Evolutionary conservation across 2,329 filamentous ascomycete species (phyloP).

Genomic region (Juglanconis sp.): DNA sequence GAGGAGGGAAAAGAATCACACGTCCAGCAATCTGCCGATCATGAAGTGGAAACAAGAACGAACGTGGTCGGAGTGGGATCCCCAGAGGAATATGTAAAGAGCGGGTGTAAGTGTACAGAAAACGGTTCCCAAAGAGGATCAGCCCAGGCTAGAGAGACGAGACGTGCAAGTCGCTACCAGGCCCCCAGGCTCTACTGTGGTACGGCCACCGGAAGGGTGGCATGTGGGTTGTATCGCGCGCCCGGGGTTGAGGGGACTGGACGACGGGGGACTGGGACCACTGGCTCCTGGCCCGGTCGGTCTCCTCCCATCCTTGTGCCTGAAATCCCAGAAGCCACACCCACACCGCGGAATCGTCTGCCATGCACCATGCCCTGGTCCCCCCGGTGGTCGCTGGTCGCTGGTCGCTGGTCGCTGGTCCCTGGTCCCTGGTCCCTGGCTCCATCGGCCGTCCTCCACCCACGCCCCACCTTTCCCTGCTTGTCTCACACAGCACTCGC

Average conservation of each 20-base stretch:
- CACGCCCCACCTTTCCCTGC: conserved; percentile 34
- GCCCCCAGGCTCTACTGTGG: neutral
- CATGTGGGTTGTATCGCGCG: conserved; percentile 20
- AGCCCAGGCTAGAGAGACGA: conserved; percentile 32
- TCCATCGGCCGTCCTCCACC: conserved; percentile 20
- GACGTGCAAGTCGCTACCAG: conserved; percentile 10
- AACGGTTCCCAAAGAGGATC: conserved; percentile 39
- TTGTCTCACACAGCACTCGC: conserved; percentile 48
- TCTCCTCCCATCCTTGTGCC: neutral
- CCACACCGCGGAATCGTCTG: conserved; percentile 16
- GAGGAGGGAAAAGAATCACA: conserved; percentile 42
- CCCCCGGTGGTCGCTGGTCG: too few species aligned
- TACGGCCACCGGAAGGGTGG: conserved; percentile 13
- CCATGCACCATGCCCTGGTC: conserved; percentile 10
- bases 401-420: too few species aligned
- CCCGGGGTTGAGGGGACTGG: conserved; percentile 8
- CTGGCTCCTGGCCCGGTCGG: conserved; percentile 8
- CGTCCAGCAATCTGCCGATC: conserved; percentile 47
- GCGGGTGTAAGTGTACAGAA: conserved; percentile 22
- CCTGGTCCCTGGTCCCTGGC: neutral
- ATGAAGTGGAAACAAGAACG: conserved; percentile 37
- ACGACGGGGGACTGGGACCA: conserved; percentile 13
- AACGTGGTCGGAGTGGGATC: conserved; percentile 39
- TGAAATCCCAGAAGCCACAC: neutral
- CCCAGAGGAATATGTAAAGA: conserved; percentile 43